phyloP scores from a whole-genome alignment of 768 basidiomycete species.

The Mrakia hoshinonis region DNA sequence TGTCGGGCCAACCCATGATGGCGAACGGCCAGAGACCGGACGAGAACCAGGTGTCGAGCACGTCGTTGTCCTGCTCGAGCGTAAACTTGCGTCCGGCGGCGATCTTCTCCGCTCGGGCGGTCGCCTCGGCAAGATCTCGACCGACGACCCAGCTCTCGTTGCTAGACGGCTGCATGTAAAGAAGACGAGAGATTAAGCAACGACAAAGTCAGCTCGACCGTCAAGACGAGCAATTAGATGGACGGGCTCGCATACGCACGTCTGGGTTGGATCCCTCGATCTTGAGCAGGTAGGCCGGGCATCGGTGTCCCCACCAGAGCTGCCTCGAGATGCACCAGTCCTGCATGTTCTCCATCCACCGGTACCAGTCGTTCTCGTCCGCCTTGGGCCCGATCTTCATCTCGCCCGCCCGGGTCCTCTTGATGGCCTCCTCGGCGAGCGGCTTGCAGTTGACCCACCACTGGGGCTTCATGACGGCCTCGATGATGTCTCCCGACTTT shows the following conservation, averaged over 20 bases:
- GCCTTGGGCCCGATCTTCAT: constrained; percentile 69
- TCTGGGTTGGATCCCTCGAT: constrained; percentile 71
- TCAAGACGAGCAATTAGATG: background rate
- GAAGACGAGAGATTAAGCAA: background rate
- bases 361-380: constrained; percentile 89
- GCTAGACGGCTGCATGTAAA: constrained; percentile 50
- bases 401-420: constrained; percentile 84
- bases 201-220: background rate
- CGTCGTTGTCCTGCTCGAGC: constrained; percentile 89
- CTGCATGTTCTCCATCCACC: constrained; percentile 89
- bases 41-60: constrained; percentile 98
- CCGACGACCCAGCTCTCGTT: constrained; percentile 88
- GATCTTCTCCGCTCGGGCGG: constrained; percentile 55
- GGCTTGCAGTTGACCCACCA: constrained; percentile 98
- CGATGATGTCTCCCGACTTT: constrained; percentile 96
- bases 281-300: constrained; percentile 84
- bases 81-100: constrained; percentile 61
- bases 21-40: constrained; percentile 96
- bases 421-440: constrained; percentile 78
- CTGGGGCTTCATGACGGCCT: constrained; percentile 89
- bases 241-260: constrained; percentile 33
- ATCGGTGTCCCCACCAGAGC: constrained; percentile 98
- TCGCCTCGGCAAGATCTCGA: constrained; percentile 65
- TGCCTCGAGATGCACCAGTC: constrained; percentile 99
- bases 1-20: constrained; percentile 94